Conservation (phyloP, 495 filamentous ascomycete genomes). For the Daldinia concentrica region DNA sequence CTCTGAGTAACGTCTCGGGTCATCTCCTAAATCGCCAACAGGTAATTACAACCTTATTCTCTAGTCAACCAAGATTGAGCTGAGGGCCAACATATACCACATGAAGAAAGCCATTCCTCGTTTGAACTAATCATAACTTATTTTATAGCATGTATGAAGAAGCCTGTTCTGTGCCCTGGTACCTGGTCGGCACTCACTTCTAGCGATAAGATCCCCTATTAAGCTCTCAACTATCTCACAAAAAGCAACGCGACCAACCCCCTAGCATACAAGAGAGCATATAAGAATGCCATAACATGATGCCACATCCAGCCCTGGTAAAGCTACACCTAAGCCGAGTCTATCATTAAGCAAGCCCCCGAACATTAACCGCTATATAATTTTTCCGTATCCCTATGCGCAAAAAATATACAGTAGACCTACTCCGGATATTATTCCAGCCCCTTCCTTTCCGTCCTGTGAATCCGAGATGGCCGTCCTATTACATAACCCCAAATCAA, state of each 20-base stretch:
- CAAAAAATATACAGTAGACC: conserved; percentile 17
- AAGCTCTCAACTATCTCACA: neutral
- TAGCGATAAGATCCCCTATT: neutral
- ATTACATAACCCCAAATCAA: neutral
- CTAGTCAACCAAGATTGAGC: no score
- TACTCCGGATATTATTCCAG: neutral
- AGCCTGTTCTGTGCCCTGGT: no score
- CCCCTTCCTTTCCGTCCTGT: neutral
- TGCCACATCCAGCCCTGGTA: neutral
- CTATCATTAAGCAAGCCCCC: conserved; percentile 8
- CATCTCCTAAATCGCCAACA: no score
- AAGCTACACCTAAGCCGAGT: neutral
- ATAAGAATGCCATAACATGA: conserved; percentile 9
- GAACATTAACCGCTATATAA: conserved; percentile 9
- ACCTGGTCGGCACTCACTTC: neutral
- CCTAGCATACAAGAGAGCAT: neutral
- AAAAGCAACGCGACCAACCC: neutral
- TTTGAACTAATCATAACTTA: no score
- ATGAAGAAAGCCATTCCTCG: neutral
- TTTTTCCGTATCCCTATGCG: conserved; percentile 17
- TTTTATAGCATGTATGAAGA: no score
- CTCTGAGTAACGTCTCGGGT: no score
- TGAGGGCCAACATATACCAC: no score
- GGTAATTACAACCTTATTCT: no score
- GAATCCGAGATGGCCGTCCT: neutral